A percentile compares a stretch with the other conserved stretches of the same genome.
Conservation (phyloP, 257 asterid species). For the Mitragyna speciosa region DNA sequence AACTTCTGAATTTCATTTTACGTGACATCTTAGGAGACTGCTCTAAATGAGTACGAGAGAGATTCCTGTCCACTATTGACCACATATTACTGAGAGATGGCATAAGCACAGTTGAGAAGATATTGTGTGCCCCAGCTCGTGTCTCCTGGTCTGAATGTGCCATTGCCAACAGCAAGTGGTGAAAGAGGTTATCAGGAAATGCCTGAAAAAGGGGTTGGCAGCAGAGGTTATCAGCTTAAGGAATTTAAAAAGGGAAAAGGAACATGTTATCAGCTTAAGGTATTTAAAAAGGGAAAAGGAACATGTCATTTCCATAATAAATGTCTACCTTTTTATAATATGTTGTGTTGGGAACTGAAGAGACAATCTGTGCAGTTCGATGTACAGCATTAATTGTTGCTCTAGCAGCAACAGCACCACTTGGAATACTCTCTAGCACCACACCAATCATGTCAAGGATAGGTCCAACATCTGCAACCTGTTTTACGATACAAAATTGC, state of each 20-base stretch:
- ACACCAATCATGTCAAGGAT: constrained; percentile 51
- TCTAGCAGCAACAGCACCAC: constrained; percentile 33
- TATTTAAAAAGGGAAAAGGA: not conserved
- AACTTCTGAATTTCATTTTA: constrained; percentile 33
- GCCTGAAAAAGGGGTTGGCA: constrained; percentile 33
- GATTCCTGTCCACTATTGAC: constrained; percentile 28
- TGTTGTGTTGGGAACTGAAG: constrained; percentile 43
- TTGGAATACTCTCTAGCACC: constrained; percentile 47
- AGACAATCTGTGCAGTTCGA: constrained; percentile 43
- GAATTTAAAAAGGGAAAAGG: not conserved
- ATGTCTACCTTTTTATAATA: constrained; percentile 38
- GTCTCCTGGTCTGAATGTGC: constrained; percentile 49
- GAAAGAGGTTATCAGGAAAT: constrained; percentile 52
- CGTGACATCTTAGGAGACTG: constrained; percentile 25
- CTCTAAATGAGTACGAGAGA: constrained; percentile 23
- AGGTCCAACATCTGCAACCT: constrained; percentile 54
- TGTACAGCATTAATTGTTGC: constrained; percentile 42
- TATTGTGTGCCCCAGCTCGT: constrained; percentile 45
- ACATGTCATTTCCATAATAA: no score
- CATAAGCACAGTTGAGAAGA: constrained; percentile 49
- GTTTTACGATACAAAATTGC: constrained; percentile 9
- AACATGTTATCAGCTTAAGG: not conserved
- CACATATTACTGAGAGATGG: constrained; percentile 37
- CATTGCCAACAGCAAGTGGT: constrained; percentile 53
- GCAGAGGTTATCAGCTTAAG: not conserved